Conservation (phyloP, 2,329 filamentous ascomycete genomes). For the Paraphoma sp. region DNA sequence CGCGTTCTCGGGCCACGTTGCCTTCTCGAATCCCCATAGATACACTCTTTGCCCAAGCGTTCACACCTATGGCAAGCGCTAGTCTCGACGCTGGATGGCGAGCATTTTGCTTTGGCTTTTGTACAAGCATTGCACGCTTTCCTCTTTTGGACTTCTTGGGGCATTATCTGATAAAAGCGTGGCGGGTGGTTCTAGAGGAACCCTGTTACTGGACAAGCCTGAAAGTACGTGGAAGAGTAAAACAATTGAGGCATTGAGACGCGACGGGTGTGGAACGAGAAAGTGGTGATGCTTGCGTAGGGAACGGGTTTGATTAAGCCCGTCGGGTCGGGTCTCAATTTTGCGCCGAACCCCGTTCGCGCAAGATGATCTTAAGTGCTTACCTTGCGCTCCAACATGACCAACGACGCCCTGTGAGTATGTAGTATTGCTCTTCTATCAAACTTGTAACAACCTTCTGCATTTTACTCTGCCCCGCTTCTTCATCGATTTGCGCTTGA, state of each 20-base stretch:
- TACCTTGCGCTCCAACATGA: neutral
- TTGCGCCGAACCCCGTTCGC: slow-evolving; percentile 1
- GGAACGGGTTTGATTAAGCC: neutral
- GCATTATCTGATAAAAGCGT: neutral
- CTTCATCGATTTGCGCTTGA: no score
- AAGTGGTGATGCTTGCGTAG: neutral
- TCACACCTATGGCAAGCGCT: slow-evolving; percentile 30
- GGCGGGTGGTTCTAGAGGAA: no score
- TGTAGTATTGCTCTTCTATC: no score
- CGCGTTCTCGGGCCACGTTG: slow-evolving; percentile 23
- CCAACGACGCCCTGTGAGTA: no score
- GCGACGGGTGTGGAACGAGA: neutral
- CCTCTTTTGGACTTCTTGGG: slow-evolving; percentile 17
- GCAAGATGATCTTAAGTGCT: neutral
- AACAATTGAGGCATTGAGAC: neutral
- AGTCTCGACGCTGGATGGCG: slow-evolving; percentile 14
- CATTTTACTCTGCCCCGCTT: no score
- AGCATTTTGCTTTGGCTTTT: slow-evolving; percentile 31
- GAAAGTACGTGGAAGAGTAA: neutral
- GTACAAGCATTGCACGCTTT: slow-evolving; percentile 31
- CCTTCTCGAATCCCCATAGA: slow-evolving; percentile 18
- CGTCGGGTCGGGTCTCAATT: slow-evolving; percentile 1
- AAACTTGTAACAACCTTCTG: no score
- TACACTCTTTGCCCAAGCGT: slow-evolving; percentile 25
- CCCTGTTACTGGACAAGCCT: neutral